These are phyloP conservation scores for Trichoderma endophyticum DNA, from an alignment of 2,329 filamentous ascomycete genomes.

Conservation along the genomic window DNA sequence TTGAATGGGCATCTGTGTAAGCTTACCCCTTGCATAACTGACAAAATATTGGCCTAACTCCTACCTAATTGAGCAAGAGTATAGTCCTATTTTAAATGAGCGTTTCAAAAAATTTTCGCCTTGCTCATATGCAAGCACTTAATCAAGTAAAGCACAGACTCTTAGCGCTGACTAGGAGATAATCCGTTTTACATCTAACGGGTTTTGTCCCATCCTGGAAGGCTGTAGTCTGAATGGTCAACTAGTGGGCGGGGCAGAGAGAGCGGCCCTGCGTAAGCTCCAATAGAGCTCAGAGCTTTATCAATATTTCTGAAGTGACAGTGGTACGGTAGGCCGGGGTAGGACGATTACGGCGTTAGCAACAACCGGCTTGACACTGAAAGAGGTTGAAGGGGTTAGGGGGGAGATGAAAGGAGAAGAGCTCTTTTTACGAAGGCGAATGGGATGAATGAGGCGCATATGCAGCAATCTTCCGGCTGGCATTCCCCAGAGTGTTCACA, in stretches of 20 bases:
- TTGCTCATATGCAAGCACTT: background rate
- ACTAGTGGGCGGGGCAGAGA: background rate
- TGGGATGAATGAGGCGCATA: background rate
- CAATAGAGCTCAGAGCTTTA: background rate
- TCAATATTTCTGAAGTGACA: background rate
- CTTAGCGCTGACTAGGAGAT: background rate
- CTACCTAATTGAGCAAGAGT: background rate
- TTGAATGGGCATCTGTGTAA: background rate
- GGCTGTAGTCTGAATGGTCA: background rate
- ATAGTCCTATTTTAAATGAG: background rate
- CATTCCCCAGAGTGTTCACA: background rate
- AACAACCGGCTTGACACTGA: background rate
- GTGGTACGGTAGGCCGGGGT: background rate
- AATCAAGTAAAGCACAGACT: background rate
- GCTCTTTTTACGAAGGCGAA: background rate
- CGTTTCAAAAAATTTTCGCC: background rate
- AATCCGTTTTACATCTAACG: background rate
- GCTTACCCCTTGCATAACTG: background rate
- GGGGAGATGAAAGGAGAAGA: background rate
- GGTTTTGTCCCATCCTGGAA: background rate
- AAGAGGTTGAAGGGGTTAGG: background rate
- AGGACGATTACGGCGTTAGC: background rate
- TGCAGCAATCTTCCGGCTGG: background rate
- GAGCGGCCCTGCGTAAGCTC: background rate
- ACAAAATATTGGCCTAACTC: background rate